These are phyloP conservation scores for Podaxis sp. DNA, from an alignment of 768 basidiomycete species.

Conservation along the genomic window DNA sequence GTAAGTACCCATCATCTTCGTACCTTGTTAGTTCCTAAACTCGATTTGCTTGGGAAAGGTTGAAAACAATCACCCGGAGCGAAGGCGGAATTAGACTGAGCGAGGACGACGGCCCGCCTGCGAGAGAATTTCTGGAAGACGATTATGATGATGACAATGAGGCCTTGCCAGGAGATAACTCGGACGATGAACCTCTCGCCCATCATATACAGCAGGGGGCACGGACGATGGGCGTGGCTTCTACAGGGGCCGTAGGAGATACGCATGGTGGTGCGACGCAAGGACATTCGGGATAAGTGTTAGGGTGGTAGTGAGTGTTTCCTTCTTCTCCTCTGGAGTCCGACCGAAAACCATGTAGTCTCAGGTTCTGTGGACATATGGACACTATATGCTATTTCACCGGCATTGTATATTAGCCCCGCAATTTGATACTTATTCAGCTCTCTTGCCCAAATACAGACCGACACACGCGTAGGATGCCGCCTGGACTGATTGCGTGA, in stretches of 20 bases:
- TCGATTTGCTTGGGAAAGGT: constrained; percentile 32
- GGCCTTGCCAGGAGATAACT: constrained; percentile 20
- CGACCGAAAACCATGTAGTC: not conserved
- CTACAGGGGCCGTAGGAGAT: not conserved
- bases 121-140: constrained; percentile 61
- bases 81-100: constrained; percentile 67
- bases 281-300: not conserved
- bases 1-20: constrained; percentile 32
- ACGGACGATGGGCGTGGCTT: constrained; percentile 1
- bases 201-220: constrained; percentile 26
- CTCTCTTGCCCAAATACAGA: not conserved
- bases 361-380: not conserved
- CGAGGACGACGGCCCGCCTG: constrained; percentile 69
- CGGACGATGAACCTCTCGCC: constrained; percentile 26
- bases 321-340: not conserved
- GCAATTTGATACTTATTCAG: not conserved
- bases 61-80: constrained; percentile 51
- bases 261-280: not conserved
- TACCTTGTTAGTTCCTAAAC: not conserved
- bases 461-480: not conserved
- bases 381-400: constrained; percentile 2
- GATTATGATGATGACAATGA: constrained; percentile 49
- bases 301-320: constrained; percentile 1
- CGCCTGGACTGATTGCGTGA: not conserved
- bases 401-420: constrained; percentile 7